Percentiles rank a stretch among this genome's conserved stretches.
These are phyloP conservation scores for Trichoderma afroharzianum DNA, from an alignment of 2,329 filamentous ascomycete genomes.

Conservation along the genomic window DNA sequence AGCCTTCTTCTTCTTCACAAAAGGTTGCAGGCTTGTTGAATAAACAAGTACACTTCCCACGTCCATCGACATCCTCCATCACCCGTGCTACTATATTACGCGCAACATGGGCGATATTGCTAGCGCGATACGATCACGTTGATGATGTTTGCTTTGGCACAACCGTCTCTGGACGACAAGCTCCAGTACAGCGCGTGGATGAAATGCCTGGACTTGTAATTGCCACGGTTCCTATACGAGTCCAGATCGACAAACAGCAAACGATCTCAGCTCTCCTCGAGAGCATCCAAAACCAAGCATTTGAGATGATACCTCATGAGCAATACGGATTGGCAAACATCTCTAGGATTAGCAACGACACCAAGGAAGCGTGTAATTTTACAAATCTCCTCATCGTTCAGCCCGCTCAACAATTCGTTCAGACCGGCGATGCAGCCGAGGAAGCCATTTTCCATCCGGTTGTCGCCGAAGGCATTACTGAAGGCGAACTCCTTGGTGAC, in stretches of 20 bases:
- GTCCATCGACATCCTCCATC: neutral
- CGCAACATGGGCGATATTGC: slow-evolving; percentile 21
- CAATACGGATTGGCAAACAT: slow-evolving; percentile 6
- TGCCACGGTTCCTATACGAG: slow-evolving; percentile 20
- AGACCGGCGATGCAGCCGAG: neutral
- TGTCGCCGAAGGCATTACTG: neutral
- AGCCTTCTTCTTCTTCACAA: neutral
- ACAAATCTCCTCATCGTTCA: slow-evolving; percentile 4
- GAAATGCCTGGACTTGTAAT: slow-evolving; percentile 24
- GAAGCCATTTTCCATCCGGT: neutral
- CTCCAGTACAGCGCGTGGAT: slow-evolving; percentile 19
- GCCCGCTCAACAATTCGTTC: neutral
- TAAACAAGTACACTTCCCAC: neutral
- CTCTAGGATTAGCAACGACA: neutral
- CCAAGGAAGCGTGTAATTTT: slow-evolving; percentile 8
- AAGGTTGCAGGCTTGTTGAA: neutral
- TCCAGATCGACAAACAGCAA: neutral
- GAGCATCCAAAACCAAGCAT: neutral
- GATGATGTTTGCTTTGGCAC: slow-evolving; percentile 23
- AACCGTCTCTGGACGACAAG: slow-evolving; percentile 23
- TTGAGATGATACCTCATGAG: slow-evolving; percentile 4
- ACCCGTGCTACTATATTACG: slow-evolving; percentile 18
- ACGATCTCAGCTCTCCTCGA: neutral
- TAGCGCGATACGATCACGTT: slow-evolving; percentile 33
- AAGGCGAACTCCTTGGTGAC: neutral